Percentiles rank a stretch among this genome's conserved stretches.
phyloP scores from a whole-genome alignment of 169 alveolate species.

The Perkinsus chesapeaki region DNA sequence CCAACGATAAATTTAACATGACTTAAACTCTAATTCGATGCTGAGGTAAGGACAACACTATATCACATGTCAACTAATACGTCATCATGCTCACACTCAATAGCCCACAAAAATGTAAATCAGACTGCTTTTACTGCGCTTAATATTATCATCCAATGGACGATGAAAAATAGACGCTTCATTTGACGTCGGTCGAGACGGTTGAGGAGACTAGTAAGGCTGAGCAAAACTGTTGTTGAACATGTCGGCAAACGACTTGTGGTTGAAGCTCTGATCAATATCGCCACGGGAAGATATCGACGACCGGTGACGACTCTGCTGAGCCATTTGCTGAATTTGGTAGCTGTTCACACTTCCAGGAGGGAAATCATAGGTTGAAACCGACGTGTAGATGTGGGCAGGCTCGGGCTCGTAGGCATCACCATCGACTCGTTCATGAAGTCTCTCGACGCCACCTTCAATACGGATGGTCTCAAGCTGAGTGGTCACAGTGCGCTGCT shows the following conservation, averaged over 20 bases:
- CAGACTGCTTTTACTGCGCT: no score
- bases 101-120: background rate
- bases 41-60: background rate
- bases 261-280: background rate
- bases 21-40: background rate
- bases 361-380: background rate
- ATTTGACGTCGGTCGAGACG: background rate
- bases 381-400: background rate
- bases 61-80: background rate
- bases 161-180: background rate
- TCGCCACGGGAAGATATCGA: background rate
- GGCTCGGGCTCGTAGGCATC: background rate
- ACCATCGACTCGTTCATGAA: background rate
- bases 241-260: background rate
- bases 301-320: background rate
- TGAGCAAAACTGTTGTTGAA: background rate
- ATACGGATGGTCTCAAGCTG: background rate
- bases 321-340: background rate
- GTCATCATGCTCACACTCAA: background rate
- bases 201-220: background rate
- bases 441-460: background rate
- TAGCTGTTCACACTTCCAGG: background rate
- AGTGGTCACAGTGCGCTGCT: background rate
- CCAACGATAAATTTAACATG: background rate
- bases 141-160: background rate